These are phyloP conservation scores for Backusella morwellensis DNA, from an alignment of 192 early-diverging fungal genomes.

Conservation along the genomic window DNA sequence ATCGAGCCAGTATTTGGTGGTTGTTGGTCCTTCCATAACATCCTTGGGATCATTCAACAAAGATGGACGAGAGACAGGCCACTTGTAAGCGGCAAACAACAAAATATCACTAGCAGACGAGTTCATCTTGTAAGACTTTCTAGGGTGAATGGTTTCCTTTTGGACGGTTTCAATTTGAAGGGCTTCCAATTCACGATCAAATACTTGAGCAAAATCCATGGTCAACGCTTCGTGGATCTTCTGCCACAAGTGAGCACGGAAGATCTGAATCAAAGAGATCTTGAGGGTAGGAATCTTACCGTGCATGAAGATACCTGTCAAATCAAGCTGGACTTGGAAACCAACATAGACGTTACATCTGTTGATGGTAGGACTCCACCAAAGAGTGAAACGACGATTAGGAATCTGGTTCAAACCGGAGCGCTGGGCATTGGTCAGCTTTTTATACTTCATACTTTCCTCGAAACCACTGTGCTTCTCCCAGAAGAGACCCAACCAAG, in stretches of 20 bases:
- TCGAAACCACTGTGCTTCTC: slow-evolving; percentile 78
- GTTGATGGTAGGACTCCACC: slow-evolving; percentile 99
- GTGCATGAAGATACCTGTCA: slow-evolving; percentile 99
- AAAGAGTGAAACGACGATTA: slow-evolving; percentile 98
- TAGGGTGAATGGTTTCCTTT: slow-evolving; percentile 98
- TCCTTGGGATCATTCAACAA: slow-evolving; percentile 92
- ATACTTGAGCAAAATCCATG: slow-evolving; percentile 81
- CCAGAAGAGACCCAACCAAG: slow-evolving; percentile 99
- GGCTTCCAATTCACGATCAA: slow-evolving; percentile 97
- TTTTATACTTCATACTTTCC: slow-evolving; percentile 92
- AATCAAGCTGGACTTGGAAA: slow-evolving; percentile 99
- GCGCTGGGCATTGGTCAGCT: slow-evolving; percentile 97
- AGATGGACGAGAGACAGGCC: slow-evolving; percentile 95
- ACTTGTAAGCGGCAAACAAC: slow-evolving; percentile 96
- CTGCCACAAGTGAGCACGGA: slow-evolving; percentile 99
- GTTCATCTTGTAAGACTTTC: slow-evolving; percentile 99
- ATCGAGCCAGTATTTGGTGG: slow-evolving; percentile 98
- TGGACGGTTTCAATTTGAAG: slow-evolving; percentile 98
- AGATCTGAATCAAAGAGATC: slow-evolving; percentile 98
- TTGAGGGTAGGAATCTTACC: slow-evolving; percentile 99
- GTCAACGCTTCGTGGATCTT: slow-evolving; percentile 90
- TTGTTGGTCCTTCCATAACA: slow-evolving; percentile 94
- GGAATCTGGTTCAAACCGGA: slow-evolving; percentile 99
- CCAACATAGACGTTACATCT: slow-evolving; percentile 94
- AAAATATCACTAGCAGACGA: slow-evolving; percentile 80